Percentiles rank a stretch among this genome's conserved stretches.
phyloP scores from a whole-genome alignment of 2,329 filamentous ascomycete species.

The Colletotrichum caudatum region DNA sequence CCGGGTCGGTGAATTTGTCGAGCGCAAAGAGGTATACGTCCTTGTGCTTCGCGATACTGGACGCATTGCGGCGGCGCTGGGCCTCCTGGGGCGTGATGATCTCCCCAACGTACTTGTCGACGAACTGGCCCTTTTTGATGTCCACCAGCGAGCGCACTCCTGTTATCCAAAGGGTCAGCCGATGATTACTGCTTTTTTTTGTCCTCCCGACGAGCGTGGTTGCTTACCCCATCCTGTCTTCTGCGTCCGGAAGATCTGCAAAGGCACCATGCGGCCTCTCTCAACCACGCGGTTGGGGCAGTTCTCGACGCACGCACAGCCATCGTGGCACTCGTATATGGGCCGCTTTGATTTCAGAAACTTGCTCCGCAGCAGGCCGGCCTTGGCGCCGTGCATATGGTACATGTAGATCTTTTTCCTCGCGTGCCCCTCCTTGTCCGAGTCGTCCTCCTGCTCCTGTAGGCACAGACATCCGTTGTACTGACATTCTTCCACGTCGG shows the following conservation, averaged over 20 bases:
- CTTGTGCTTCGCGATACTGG: constrained; percentile 71
- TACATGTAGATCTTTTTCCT: constrained; percentile 69
- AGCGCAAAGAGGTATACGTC: constrained; percentile 84
- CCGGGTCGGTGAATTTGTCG: constrained; percentile 78
- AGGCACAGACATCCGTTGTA: constrained; percentile 77
- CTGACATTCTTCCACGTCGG: constrained; percentile 72
- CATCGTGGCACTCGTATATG: constrained; percentile 84
- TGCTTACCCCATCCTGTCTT: constrained; percentile 80
- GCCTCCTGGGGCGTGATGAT: constrained; percentile 75
- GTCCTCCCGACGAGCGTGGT: constrained; percentile 40
- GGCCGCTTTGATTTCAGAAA: constrained; percentile 67
- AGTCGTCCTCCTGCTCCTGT: constrained; percentile 69
- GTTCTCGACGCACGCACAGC: constrained; percentile 71
- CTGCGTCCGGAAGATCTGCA: constrained; percentile 81
- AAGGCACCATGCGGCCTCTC: constrained; percentile 74
- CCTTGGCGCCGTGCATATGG: constrained; percentile 64
- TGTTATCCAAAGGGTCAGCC: constrained; percentile 45
- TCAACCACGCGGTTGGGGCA: constrained; percentile 85
- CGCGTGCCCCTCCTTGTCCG: constrained; percentile 51
- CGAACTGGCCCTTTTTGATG: constrained; percentile 79
- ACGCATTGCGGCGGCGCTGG: constrained; percentile 69
- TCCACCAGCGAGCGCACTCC: constrained; percentile 74
- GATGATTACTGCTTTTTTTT: not conserved
- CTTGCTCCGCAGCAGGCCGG: constrained; percentile 64
- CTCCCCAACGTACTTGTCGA: constrained; percentile 83